Base-by-base conservation (phyloP, 176 grass and related monocot species). In the Phyllostachys edulis region DNA sequence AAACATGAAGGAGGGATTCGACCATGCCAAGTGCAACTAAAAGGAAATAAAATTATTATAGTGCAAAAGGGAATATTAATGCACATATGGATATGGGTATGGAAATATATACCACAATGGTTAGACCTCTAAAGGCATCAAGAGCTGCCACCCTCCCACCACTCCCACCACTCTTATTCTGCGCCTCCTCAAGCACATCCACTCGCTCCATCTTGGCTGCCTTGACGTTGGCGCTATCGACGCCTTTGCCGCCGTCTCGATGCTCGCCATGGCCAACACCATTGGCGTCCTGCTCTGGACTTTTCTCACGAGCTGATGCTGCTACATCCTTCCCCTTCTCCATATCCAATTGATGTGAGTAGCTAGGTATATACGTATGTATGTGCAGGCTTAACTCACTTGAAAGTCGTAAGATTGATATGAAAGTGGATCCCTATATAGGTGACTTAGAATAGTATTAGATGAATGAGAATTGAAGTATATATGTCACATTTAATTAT, bases 81-180 rank as follows among this genome's bases (percentile, higher is more conserved):
- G 29, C 29, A 29, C 29, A 29, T 29, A 29, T 29, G 29, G 29
- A 37, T 40, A 40, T 40, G 39, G 39, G 0, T 40, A 40, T 39
- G 4, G 38, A 39, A 4, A 39, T 40, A 40, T 26, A 80, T 87
- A 94, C 92, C 79, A 91, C 95, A 66, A 98, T 92, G 63, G 95
- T 98, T 51, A 98, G 82, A 67, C 95, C 95, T 73, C 95, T 88
- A 83, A 98, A 98, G 45, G 93, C 90, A 89, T 97, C 92, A 21
- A 97, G 88, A 40, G 94, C 80, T 16, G 92, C 86, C 32, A 97
- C 90, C 90, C 29, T 29, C 29, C 29, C 29, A 29, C 80, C 64
- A 41, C 29, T 29, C 29, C 29, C 29, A 29, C 80, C 64, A 41
- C 69, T 89, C 60, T 69, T 81, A 72, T 75, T 79, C 68, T 59